phyloP scores from a whole-genome alignment of 352 stramenopile genomes.

The Phytophthora foliorum region DNA sequence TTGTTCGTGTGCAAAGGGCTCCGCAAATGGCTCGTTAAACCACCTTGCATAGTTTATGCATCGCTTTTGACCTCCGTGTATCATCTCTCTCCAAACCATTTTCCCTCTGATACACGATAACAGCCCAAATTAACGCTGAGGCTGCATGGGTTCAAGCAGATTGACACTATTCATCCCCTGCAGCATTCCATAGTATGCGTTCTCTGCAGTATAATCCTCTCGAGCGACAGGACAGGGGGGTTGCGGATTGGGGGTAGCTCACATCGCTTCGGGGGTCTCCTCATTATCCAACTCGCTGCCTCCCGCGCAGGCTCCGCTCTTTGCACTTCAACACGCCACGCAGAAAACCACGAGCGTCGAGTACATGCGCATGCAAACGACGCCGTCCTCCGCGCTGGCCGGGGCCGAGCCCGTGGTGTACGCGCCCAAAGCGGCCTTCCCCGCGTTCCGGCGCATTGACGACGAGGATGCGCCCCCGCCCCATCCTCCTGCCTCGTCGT shows the following conservation, averaged over 20 bases:
- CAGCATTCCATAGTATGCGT: not conserved
- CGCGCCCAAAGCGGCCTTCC: conserved; percentile 32
- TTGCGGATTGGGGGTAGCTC: conserved; percentile 26
- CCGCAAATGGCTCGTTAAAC: conserved; percentile 8
- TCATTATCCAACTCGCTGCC: conserved; percentile 37
- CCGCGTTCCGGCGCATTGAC: conserved; percentile 27
- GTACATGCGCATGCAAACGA: conserved; percentile 59
- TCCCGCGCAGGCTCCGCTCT: conserved; percentile 19
- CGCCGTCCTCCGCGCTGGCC: conserved; percentile 25
- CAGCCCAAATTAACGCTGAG: not conserved
- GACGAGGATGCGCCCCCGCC: conserved; percentile 41
- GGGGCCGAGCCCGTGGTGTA: conserved; percentile 40
- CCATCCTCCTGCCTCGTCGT: conserved; percentile 49
- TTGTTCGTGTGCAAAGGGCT: conserved; percentile 13
- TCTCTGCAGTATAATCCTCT: too few relatives aligned
- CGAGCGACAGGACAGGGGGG: conserved; percentile 36
- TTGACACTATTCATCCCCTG: too few relatives aligned
- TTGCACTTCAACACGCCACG: conserved; percentile 32
- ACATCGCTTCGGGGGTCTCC: conserved; percentile 3
- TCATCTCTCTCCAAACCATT: not conserved
- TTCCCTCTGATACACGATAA: not conserved
- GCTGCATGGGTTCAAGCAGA: too few relatives aligned
- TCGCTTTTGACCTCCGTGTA: not conserved
- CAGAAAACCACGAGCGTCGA: conserved; percentile 12
- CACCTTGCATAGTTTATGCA: not conserved